Base-by-base conservation (phyloP, 768 basidiomycete species). In the Mycena rosella region DNA sequence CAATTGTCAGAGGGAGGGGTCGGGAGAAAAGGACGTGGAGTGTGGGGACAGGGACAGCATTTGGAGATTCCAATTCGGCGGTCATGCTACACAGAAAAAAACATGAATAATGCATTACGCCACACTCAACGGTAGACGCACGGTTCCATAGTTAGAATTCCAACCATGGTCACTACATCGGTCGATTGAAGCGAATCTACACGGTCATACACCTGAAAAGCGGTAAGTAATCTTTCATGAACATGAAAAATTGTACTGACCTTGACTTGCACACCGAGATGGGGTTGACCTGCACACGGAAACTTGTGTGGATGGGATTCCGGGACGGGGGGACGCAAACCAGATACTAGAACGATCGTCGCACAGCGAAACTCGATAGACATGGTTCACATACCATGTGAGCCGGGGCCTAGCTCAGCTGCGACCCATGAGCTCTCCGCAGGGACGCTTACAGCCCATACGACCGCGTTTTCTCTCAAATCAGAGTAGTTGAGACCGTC, bases 381-480 rank as follows among this genome's bases (percentile, higher is more conserved):
- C 36, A 22, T 10, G 14, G 22, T 17, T 27, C 22, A 47, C 77
- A 45, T 58, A 73, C 62, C 66, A 40, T 74, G 55, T 20, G 54
- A 58, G 62, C 68, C 29, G 5, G 30, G 74, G 62, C 76, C 74
- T 17, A 78, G 69, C 59, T 79, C 77, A 3, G 77, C 74, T 20
- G 77, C 68, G 66, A 82, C 85, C 92, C 93, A 95, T 0, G 77
- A 63, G 52, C 86, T 84, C 74, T 93, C 85, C 26, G 89, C 91
- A 2, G 94, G 94, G 9, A 95, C 84, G 63, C 84, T 89, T 30
- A 92, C 88, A 0, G 88, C 90, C 94, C 94, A 96, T 11, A 93
- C 58, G 22, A 89, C 80, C 22, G 78, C 84, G 74, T 87, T 86
- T 65, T 94, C 91, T 63, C 83, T 81, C n/a, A 95, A 81, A 71